Evolutionary conservation across 2,329 filamentous ascomycete species (phyloP), one percentile per base, ranked within the genome.

Genomic region (Zalaria obscura): DNA sequence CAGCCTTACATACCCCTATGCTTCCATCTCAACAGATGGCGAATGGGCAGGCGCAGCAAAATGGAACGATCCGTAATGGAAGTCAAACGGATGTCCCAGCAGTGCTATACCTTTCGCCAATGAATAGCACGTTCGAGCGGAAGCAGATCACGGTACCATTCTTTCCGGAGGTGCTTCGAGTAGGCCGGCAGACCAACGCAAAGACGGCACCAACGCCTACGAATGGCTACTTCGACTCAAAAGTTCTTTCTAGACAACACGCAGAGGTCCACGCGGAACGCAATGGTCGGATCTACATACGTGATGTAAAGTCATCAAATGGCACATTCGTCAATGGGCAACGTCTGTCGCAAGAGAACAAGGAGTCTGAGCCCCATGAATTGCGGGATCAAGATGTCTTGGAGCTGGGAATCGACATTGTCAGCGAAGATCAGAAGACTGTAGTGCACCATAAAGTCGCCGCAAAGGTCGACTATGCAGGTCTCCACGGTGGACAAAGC

Each of bases 401-500:
- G 40, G 91, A 98, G 58, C 72, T 98, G 31, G 91, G 91, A 42
- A 98, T 98, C 53, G 91, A 98, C 57, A 98, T 98, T 55, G 89
- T 98, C 40, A 94, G 86, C 61, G 91, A 98, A 60, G 91, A 98
- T 58, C 89, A 96, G 60, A 96, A 94, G 65, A 95, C 88, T 0
- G 87, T 98, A 27, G 88, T 98, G 9, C 91, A 98, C 57, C 91
- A 96, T 67, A 98, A 98, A 58, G 91, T 98, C 38, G 88, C 89
- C 18, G 88, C 91, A 42, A 93, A 93, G 58, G 87, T 98, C 42
- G 91, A 98, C 60, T 86, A 95, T 64, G 87, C 91, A 33, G 91
- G 91, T 5, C 81, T 89, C 48, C 75, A 88, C 48, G 79, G 29
- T 32, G 29, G 29, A 7, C 74, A 80, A 7, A 75, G 78, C 5